phyloP scores from a whole-genome alignment of 768 basidiomycete species.

The Termitomyces heimii region DNA sequence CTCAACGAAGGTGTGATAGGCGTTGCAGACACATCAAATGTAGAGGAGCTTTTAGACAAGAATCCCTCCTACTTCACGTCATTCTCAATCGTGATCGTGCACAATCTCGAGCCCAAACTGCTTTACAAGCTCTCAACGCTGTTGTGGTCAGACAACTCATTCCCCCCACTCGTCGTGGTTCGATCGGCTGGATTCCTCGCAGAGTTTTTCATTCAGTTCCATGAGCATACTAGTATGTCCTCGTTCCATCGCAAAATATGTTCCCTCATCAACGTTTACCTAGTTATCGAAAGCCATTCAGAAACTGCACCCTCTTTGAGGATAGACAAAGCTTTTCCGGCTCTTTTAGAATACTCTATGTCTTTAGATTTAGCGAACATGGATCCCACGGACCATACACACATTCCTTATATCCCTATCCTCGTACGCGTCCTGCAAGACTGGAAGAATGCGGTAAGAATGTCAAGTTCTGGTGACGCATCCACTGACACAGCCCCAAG shows the following conservation, averaged over 20 bases:
- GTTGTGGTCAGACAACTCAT: slow-evolving; percentile 59
- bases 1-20: slow-evolving; percentile 87
- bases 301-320: slow-evolving; percentile 72
- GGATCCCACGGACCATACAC: slow-evolving; percentile 86
- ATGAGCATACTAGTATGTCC: slow-evolving; percentile 75
- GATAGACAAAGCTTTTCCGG: slow-evolving; percentile 85
- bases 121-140: slow-evolving; percentile 56
- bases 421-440: slow-evolving; percentile 77
- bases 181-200: slow-evolving; percentile 88
- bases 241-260: not conserved
- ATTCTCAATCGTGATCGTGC: slow-evolving; percentile 79
- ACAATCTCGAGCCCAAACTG: slow-evolving; percentile 60
- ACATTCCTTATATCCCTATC: slow-evolving; percentile 87
- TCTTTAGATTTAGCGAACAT: slow-evolving; percentile 69
- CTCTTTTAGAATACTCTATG: slow-evolving; percentile 66
- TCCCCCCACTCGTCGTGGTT: slow-evolving; percentile 70
- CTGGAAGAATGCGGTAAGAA: slow-evolving; percentile 72
- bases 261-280: not conserved
- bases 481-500: slow-evolving; percentile 25
- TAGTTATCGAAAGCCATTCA: slow-evolving; percentile 88
- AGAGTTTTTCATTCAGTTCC: slow-evolving; percentile 83
- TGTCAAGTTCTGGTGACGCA: not conserved
- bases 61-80: slow-evolving; percentile 49
- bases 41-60: slow-evolving; percentile 52
- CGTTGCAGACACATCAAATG: slow-evolving; percentile 45